Percentiles rank a stretch among this genome's conserved stretches.
phyloP scores from a whole-genome alignment of 2,329 filamentous ascomycete species.

The Fusarium armeniacum region DNA sequence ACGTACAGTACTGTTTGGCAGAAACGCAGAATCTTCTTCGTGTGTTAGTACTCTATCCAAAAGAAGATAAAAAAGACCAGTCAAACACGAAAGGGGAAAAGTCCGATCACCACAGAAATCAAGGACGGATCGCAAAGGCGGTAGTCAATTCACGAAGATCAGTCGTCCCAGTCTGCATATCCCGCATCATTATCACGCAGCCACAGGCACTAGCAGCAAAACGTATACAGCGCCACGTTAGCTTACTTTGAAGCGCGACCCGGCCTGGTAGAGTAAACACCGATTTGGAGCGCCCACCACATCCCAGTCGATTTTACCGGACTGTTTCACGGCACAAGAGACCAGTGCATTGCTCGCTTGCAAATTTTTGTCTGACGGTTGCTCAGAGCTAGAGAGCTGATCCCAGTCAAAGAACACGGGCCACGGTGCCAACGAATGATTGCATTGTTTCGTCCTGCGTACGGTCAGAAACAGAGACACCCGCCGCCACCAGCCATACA shows the following conservation, averaged over 20 bases:
- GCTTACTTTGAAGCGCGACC: conserved; percentile 24
- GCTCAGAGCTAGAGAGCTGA: conserved; percentile 23
- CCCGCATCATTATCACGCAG: conserved; percentile 41
- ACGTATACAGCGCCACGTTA: conserved; percentile 22
- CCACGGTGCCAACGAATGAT: conserved; percentile 30
- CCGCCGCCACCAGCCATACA: conserved; percentile 22
- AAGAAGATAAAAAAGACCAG: conserved; percentile 33
- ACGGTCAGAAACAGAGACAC: conserved; percentile 27
- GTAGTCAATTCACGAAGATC: conserved; percentile 31
- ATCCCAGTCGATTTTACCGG: conserved; percentile 30
- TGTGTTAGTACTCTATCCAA: conserved; percentile 6
- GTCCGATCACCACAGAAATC: conserved; percentile 30
- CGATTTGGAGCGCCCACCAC: conserved; percentile 25
- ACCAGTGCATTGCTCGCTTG: conserved; percentile 40
- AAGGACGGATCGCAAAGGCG: conserved; percentile 18
- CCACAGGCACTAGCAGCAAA: conserved; percentile 22
- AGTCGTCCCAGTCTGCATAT: conserved; percentile 31
- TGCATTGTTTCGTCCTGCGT: conserved; percentile 33
- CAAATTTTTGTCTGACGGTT: conserved; percentile 36
- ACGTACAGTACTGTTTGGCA: conserved; percentile 3
- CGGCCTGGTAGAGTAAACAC: conserved; percentile 25
- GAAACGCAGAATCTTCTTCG: conserved; percentile 16
- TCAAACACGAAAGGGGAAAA: conserved; percentile 48
- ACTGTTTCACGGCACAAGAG: conserved; percentile 44
- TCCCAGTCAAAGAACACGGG: conserved; percentile 25